Base-by-base conservation (phyloP, 306 rosid species). In the Quercus mongolica region DNA sequence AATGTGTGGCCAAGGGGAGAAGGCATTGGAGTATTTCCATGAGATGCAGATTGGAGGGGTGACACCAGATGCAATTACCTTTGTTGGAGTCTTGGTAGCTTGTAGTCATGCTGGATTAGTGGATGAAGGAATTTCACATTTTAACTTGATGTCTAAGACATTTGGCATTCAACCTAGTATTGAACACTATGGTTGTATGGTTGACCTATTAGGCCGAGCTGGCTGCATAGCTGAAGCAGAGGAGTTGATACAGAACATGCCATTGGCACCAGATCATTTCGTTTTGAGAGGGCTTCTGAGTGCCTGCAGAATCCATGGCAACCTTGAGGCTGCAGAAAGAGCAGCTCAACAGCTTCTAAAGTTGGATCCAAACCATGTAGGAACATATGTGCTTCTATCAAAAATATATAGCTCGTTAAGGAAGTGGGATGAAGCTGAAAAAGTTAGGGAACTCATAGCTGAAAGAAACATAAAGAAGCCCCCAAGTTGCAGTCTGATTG, bases 261-360 rank as follows among this genome's bases (percentile, higher is more conserved):
- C 17, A 74, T 59, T 31, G 56, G 51, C 61, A 30, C 80, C 56
- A 3, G 73, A 69, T 65, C 76, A 44, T 58, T 81, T 55, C 21
- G 73, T 80, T 68, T 59, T 57, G 44, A 41, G 76, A 69, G 71
- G 80, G 56, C 80, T 80, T 75, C 76, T 69, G 21, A 71, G 77
- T 15, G 80, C 83, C 56, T 74, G 74, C 46, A 83, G 83, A 83
- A 59, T 78, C 72, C 74, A 78, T 59, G 70, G 77, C 6, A 78
- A 78, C 62, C 76, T 78, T 8, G 61, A 62, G 74, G 83, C 55
- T 28, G 86, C 78, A 52, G 80, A 75, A 68, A 75, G 80, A 71
- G 80, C 76, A 54, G 78, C 54, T 12, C 54, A 49, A 13, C 54
- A 49, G 54, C 54, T 49, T 49, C 54, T 49, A 49, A 49, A 49